Base-by-base conservation (phyloP, 768 basidiomycete genomes). In the Naematelia encephala region DNA sequence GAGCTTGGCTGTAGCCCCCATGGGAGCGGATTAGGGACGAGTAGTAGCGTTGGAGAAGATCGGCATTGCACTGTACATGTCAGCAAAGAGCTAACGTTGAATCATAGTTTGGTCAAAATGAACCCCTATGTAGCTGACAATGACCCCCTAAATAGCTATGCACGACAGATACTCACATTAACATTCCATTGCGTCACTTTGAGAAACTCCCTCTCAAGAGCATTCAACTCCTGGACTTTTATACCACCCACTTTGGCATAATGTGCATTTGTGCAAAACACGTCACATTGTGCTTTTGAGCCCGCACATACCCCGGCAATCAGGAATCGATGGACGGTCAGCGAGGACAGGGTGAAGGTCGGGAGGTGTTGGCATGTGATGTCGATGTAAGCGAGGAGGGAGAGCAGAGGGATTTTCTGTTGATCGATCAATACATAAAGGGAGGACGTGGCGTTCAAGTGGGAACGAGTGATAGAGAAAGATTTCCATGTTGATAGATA, bases 221-320 rank as follows among this genome's bases (percentile, higher is more conserved):
- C 81, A 80, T 97, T 94, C 77, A 98, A 85, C 79, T 99, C 94
- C 60, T 83, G 82, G 50, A 91, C 82, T 63, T 88, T 86, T 74
- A 97, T 91, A 56, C 96, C 96, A 68, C 96, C 96, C 28, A 99
- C 93, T 78, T 87, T 89, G 65, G 96, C 91, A 79, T 98, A 98
- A 72, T 93, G 85, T 57, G 83, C 85, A 77, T 98, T 98, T 49
- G 90, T 91, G 80, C 90, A 94, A 77, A 98, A 98, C 19, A 86
- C 84, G 79, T 99, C 96, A 78, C 90, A 93, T 46, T 97, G 85
- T 0, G 91, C 91, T 79, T 99, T 98, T 80, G 86, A 88, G 62
- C 90, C 88, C 59, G 92, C 90, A 27, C 89, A 85, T 77, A 97
- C 87, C 67, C 91, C 86, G 46, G 94, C 84, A 79, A 98, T 97